Base-by-base conservation (phyloP, 441 rosid species). In the Lepidium campestre region DNA sequence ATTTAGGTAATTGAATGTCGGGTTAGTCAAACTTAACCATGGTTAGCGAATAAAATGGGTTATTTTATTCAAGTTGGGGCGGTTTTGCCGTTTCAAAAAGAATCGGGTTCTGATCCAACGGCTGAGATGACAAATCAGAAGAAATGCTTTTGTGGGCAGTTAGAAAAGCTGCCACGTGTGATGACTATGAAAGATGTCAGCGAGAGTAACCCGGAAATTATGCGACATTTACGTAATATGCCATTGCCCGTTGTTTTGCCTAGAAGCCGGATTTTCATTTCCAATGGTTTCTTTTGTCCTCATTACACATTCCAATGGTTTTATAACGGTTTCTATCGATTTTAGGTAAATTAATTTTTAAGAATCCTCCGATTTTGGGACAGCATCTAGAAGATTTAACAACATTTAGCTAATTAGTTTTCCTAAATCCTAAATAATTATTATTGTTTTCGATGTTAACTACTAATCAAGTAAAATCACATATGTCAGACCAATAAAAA, bases 11-110 rank as follows among this genome's bases (percentile, higher is more conserved):
- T 41, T 39, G 20, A 35, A 12, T 27, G 19, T 65, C 18, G 19
- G 54, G 65, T 74, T 66, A 55, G 44, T 58, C 69, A 54, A 47
- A 56, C 40, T 67, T 74, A 77, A 86, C 85, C 75, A 75, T 68
- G 82, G 93, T 87, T 81, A 70, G 59, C 7, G 35, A 18, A 15
- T 15, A 35, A 13, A n/a, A 36, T 48, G 6, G 17, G n/a, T 1
- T 15, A 3, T 8, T 44, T 40, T 50, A 40, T 57, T 47, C 20
- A 8, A 40, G 67, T 74, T 47, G 70, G 9, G 14, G 53, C 49
- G 50, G 10, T 63, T 66, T 66, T 25, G 77, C 62, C 29, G 66
- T 53, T 72, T 70, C 57, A 74, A 77, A 85, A 78, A 60, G 57
- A 50, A 66, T 48, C 65, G 29, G 63, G 53, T 73, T 45, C 68